Evolutionary conservation across 352 stramenopile genomes (phyloP).

Genomic region (Peronosclerospora sorghi): DNA sequence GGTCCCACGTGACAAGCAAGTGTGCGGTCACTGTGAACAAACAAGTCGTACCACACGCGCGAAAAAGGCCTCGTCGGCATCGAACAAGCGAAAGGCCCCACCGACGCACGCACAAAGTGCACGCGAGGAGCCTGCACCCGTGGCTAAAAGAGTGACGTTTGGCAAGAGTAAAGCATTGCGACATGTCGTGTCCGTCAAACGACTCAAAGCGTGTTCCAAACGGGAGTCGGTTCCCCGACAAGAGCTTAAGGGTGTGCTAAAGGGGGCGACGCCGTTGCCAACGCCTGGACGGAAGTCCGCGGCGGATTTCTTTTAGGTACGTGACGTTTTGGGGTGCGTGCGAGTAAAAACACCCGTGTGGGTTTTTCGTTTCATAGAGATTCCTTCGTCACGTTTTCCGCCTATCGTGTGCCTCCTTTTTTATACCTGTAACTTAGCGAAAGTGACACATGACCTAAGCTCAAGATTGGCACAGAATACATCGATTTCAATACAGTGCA

Average conservation of each 20-base stretch:
- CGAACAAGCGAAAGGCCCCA: slow-evolving; percentile 68
- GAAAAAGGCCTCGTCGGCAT: slow-evolving; percentile 33
- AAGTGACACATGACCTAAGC: no score
- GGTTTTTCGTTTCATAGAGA: no score
- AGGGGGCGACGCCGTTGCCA: slow-evolving; percentile 26
- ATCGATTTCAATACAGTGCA: no score
- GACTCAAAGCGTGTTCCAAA: slow-evolving; percentile 65
- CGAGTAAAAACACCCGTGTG: no score
- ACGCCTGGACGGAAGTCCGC: slow-evolving; percentile 51
- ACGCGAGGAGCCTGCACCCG: slow-evolving; percentile 21
- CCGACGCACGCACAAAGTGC: slow-evolving; percentile 20
- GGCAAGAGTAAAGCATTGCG: slow-evolving; percentile 75
- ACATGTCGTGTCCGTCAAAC: slow-evolving; percentile 75
- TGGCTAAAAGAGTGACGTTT: slow-evolving; percentile 85
- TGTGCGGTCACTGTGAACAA: slow-evolving; percentile 69
- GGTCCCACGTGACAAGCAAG: slow-evolving; percentile 44
- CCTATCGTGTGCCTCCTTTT: no score
- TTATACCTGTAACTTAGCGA: no score
- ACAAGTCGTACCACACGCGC: slow-evolving; percentile 43
- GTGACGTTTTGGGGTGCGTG: no score
- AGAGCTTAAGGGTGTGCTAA: slow-evolving; percentile 67
- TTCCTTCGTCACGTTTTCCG: no score
- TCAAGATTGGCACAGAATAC: no score
- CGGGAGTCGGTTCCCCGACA: slow-evolving; percentile 41
- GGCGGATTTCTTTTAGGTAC: slow-evolving; percentile 52